phyloP scores from a whole-genome alignment of 805 yeast genomes.

The Candida ficus region DNA sequence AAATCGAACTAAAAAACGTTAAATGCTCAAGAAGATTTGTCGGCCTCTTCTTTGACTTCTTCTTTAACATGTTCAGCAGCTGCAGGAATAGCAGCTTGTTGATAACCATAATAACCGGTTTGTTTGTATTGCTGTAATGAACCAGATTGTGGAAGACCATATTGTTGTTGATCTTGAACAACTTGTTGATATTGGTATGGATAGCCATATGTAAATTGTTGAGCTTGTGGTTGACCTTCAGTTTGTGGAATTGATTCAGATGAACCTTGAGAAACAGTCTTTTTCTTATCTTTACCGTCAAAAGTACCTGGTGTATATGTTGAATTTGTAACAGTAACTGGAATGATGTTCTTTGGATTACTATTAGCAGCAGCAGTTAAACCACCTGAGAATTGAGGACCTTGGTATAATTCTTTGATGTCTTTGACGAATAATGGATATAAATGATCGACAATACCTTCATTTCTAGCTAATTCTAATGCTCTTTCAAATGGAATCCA shows the following conservation, averaged over 20 bases:
- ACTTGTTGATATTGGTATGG: conserved; percentile 15
- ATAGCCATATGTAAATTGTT: conserved; percentile 9
- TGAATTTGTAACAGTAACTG: conserved; percentile 24
- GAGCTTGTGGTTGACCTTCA: conserved; percentile 6
- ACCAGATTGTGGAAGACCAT: conserved; percentile 1
- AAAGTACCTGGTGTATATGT: conserved; percentile 19
- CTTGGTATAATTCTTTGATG: conserved; percentile 39
- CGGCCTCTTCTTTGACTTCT: background rate
- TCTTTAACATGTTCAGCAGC: conserved; percentile 1
- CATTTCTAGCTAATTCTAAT: conserved; percentile 62
- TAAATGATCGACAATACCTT: conserved; percentile 52
- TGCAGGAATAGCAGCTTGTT: background rate
- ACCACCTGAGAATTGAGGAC: conserved; percentile 28
- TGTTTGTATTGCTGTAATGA: conserved; percentile 8
- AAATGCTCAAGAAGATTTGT: background rate
- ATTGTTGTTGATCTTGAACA: conserved; percentile 7
- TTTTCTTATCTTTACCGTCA: conserved; percentile 17
- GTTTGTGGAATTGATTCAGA: background rate
- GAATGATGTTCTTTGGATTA: conserved; percentile 25
- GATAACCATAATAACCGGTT: conserved; percentile 9
- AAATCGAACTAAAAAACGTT: background rate
- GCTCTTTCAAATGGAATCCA: conserved; percentile 77
- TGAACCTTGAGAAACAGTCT: too few relatives aligned
- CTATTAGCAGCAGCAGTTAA: conserved; percentile 26
- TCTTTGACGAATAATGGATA: conserved; percentile 63